These are phyloP conservation scores for Coelastrella sp. DNA, from an alignment of 139 green algal species.

Conservation along the genomic window DNA sequence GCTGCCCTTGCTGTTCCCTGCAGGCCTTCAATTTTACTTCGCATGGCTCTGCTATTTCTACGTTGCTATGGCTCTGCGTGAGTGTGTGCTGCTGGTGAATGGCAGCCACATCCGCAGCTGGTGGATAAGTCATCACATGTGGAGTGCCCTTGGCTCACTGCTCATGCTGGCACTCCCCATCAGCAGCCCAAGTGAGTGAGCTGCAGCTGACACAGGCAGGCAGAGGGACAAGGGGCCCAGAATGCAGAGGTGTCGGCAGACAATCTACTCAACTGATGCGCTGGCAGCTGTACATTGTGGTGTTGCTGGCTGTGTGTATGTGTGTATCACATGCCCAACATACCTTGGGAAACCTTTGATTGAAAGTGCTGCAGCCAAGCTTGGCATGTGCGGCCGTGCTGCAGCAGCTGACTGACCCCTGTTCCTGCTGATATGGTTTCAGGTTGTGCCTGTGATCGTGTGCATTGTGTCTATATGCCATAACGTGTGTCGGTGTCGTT, in stretches of 20 bases:
- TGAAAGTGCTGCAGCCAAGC: not conserved
- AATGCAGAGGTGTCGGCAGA: too few relatives aligned
- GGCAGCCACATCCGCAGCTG: constrained; percentile 91
- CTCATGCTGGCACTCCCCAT: constrained; percentile 91
- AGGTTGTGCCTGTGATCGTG: not conserved
- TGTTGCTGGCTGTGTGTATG: not conserved
- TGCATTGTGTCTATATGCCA: too few relatives aligned
- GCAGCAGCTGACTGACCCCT: not conserved
- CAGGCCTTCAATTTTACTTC: constrained; percentile 88
- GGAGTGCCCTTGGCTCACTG: constrained; percentile 77
- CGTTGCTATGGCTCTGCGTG: constrained; percentile 87
- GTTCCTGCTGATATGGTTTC: not conserved
- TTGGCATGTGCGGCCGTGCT: not conserved
- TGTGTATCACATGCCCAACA: not conserved
- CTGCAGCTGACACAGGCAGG: too few relatives aligned
- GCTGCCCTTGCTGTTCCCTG: not conserved
- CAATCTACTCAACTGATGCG: too few relatives aligned
- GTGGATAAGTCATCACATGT: constrained; percentile 98
- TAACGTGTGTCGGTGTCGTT: too few relatives aligned
- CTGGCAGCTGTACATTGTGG: too few relatives aligned
- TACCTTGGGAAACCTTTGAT: not conserved
- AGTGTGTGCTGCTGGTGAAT: constrained; percentile 95
- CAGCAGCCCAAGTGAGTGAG: constrained; percentile 73
- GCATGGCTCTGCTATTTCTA: constrained; percentile 97
- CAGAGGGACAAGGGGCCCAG: too few relatives aligned